Base-by-base conservation (phyloP, 2,329 filamentous ascomycete species). In the Macrophomina phaseolina region DNA sequence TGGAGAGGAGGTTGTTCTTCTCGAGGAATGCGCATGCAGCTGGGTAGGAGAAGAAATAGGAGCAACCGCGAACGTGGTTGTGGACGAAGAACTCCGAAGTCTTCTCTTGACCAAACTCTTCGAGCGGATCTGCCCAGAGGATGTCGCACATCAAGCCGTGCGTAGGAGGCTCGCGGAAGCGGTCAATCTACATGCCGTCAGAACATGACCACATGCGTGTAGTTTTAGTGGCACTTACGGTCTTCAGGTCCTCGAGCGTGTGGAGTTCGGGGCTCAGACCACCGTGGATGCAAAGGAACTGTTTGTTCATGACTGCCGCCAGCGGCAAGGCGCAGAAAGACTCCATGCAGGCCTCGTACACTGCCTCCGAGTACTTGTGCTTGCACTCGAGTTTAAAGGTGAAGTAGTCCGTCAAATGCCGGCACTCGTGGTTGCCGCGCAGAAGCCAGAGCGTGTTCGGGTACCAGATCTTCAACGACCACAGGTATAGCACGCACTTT, bases 351-450 rank as follows among this genome's bases (percentile, higher is more conserved):
- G 95, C 94, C 76, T 99, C 94, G 79, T 99, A 99, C 68, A 99
- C 87, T 70, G 87, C 87, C 82, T 98, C 95, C 40, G 93, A 97
- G 82, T 99, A 99, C 81, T 99, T 99, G 87, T 99, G 95, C 84
- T 97, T 97, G 86, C 95, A 99, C 81, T 99, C 95, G 67, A 99
- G 89, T 86, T 99, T 98, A 86, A 99, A 99, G 69, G 95, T 99
- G 83, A 99, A 99, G 86, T 99, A 99, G 79, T 99, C 95, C 67
- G 95, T 99, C 86, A 99, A 87, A 84, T 99, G 95, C 75, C 95
- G 91, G 81, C 95, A 99, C 82, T 99, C 95, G 83, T 99, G 95
- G 81, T 99, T 99, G 72, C 95, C 95, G 75, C 95, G 92, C 72
- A 99, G 88, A 73, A 99, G 86, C 95, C 95, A 99, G 67, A 99